These are phyloP conservation scores for Rubroshorea leprosula DNA, from an alignment of 345 rosid species.

Conservation along the genomic window DNA sequence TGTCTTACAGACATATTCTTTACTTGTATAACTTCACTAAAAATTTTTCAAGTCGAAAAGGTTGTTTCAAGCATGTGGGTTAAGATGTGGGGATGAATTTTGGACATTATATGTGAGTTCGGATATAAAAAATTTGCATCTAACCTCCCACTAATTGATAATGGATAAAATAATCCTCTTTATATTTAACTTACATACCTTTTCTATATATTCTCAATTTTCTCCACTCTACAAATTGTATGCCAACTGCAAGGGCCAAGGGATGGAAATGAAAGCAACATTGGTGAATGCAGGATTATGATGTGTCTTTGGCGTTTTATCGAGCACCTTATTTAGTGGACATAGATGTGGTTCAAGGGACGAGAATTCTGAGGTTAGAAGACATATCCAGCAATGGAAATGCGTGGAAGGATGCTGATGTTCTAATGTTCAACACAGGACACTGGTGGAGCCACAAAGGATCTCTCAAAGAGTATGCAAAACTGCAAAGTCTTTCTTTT, in stretches of 20 bases:
- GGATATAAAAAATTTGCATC: too few relatives aligned
- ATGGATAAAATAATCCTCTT: too few relatives aligned
- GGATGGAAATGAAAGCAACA: not conserved
- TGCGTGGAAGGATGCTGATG: conserved; percentile 60
- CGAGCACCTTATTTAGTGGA: conserved; percentile 86
- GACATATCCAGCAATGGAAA: conserved; percentile 66
- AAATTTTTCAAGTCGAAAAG: conserved; percentile 5
- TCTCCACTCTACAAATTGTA: too few relatives aligned
- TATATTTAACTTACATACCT: too few relatives aligned
- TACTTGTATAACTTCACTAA: too few relatives aligned
- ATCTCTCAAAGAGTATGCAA: conserved; percentile 56
- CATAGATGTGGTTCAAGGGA: conserved; percentile 63
- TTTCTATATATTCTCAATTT: too few relatives aligned
- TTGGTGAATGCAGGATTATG: conserved; percentile 61
- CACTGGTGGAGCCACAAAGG: conserved; percentile 96
- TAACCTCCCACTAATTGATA: too few relatives aligned
- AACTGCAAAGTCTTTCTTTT: not conserved
- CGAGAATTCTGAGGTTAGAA: conserved; percentile 60
- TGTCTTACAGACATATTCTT: not conserved
- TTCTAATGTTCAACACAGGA: conserved; percentile 81
- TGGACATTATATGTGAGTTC: too few relatives aligned
- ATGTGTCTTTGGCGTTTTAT: conserved; percentile 52
- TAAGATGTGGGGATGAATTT: too few relatives aligned
- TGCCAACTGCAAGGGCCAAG: not conserved
- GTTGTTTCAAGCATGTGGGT: not conserved